Evolutionary conservation across 495 filamentous ascomycete species (phyloP).

Genomic region (Penicillium arizonense): DNA sequence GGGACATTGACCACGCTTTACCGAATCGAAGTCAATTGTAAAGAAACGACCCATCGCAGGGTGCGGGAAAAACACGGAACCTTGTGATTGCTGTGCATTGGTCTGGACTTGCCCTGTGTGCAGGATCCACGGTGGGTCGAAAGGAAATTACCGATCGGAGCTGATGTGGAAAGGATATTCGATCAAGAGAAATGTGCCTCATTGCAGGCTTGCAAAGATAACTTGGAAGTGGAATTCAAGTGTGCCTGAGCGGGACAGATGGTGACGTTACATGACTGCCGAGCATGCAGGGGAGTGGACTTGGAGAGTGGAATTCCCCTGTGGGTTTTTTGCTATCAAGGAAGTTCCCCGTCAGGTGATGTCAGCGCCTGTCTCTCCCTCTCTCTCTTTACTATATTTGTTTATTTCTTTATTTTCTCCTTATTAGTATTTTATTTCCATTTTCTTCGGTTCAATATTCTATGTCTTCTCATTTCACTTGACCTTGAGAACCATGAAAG

Average conservation of each 20-base stretch:
- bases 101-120: background rate
- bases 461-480: background rate
- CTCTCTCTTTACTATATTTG: background rate
- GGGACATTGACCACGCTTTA: constrained; percentile 2
- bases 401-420: background rate
- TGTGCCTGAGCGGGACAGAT: constrained; percentile 1
- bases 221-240: constrained; percentile 6
- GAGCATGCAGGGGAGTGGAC: background rate
- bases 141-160: no score
- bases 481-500: background rate
- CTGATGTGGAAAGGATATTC: background rate
- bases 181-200: background rate
- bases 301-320: background rate
- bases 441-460: background rate
- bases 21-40: background rate
- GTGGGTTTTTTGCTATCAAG: background rate
- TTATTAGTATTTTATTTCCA: background rate
- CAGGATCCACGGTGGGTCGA: constrained; percentile 1
- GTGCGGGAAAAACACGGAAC: background rate
- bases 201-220: background rate
- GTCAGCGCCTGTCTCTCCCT: background rate
- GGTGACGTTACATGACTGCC: constrained; percentile 25
- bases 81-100: constrained; percentile 11
- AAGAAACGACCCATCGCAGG: constrained; percentile 5
- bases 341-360: constrained; percentile 5